Percentiles rank a stretch among this genome's conserved stretches.
These are phyloP conservation scores for Acacia acuminata DNA, from an alignment of 306 rosid species.

Conservation along the genomic window DNA sequence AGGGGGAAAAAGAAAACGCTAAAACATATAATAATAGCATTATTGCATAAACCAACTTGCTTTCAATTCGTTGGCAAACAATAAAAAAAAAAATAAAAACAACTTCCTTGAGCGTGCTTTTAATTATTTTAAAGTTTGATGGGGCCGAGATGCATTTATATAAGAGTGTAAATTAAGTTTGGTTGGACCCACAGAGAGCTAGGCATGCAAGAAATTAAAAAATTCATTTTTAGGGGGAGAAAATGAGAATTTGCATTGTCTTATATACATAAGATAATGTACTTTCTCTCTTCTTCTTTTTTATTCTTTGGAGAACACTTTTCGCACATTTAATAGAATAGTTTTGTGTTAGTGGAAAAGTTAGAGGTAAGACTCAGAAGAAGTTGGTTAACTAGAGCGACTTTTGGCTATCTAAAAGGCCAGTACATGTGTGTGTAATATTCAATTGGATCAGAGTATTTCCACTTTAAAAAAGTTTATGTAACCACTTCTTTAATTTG, in stretches of 20 bases:
- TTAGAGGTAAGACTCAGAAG: no score
- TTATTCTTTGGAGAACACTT: no score
- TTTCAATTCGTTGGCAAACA: not conserved
- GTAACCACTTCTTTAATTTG: not conserved
- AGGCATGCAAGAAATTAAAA: not conserved
- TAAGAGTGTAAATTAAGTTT: not conserved
- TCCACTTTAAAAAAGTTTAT: no score
- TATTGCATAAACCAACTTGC: not conserved
- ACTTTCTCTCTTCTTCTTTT: no score
- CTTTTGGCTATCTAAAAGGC: not conserved
- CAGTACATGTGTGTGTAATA: not conserved
- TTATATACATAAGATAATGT: no score
- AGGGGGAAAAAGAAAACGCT: not conserved
- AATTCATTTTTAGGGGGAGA: not conserved
- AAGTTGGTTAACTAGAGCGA: not conserved
- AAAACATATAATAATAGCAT: not conserved
- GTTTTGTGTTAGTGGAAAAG: no score
- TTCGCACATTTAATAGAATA: no score
- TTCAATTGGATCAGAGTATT: no score
- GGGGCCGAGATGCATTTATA: not conserved
- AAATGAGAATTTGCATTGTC: not conserved
- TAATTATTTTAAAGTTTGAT: not conserved
- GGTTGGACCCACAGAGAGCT: not conserved
- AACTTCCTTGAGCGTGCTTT: not conserved
- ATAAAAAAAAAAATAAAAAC: no score